phyloP scores from a whole-genome alignment of 2,329 filamentous ascomycete genomes.

The Fusarium sp. region DNA sequence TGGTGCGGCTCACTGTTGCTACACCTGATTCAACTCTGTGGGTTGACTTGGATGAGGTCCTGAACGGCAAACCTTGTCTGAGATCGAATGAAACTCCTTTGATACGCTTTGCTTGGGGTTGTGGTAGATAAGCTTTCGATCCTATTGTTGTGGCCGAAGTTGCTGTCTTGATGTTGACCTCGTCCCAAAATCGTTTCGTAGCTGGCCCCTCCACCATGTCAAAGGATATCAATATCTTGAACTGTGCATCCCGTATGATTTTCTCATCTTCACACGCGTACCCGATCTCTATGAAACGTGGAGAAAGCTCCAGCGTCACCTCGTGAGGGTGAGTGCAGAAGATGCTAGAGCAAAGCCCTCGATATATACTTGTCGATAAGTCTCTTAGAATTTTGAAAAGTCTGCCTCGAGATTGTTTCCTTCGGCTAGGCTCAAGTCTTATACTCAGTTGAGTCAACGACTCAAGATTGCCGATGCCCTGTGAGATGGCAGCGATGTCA shows the following conservation, averaged over 20 bases:
- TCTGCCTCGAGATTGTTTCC: constrained; percentile 14
- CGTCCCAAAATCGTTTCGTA: constrained; percentile 9
- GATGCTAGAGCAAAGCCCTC: constrained; percentile 24
- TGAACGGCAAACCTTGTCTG: neutral
- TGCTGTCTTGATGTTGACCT: constrained; percentile 11
- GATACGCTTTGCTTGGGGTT: neutral
- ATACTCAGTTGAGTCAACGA: neutral
- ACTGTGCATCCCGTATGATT: neutral
- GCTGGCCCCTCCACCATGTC: neutral
- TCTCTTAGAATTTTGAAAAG: constrained; percentile 19
- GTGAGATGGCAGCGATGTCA: neutral
- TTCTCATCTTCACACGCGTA: neutral
- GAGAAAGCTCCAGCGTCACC: constrained; percentile 3
- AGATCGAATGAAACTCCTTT: neutral
- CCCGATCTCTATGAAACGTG: neutral
- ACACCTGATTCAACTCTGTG: neutral
- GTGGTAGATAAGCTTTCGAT: neutral
- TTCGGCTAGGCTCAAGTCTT: constrained; percentile 10
- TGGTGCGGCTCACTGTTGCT: neutral
- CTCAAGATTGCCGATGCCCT: constrained; percentile 14
- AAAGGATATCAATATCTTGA: constrained; percentile 25
- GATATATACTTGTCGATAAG: constrained; percentile 18
- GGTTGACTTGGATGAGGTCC: accelerated
- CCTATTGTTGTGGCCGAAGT: accelerated
- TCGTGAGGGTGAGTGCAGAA: constrained; percentile 7